A percentile compares a stretch with the other conserved stretches of the same genome.
These are phyloP conservation scores for Dioszegia aurantiaca DNA, from an alignment of 768 basidiomycete genomes.

Conservation along the genomic window DNA sequence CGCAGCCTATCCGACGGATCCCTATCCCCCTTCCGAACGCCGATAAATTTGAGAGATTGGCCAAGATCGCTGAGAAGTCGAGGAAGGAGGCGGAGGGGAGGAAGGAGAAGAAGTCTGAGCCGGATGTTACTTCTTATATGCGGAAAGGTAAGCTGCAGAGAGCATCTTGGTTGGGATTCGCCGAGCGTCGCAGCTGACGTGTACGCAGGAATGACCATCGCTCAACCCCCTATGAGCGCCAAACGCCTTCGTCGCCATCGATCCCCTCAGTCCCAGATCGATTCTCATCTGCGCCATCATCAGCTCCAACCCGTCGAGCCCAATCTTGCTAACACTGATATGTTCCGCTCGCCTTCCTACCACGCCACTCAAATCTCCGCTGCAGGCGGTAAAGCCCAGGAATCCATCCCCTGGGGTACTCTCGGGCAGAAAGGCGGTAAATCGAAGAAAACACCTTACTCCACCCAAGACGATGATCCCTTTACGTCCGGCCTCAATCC, in stretches of 20 bases:
- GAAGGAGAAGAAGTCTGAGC: neutral
- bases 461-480: neutral
- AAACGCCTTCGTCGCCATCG: neutral
- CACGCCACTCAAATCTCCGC: too few relatives aligned
- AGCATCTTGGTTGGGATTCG: neutral
- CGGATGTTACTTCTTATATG: neutral
- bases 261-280: slow-evolving; percentile 11
- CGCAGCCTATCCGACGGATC: slow-evolving; percentile 5
- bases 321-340: neutral
- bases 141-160: neutral
- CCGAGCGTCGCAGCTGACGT: neutral
- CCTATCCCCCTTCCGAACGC: slow-evolving; percentile 3
- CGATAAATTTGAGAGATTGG: slow-evolving; percentile 3
- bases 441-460: neutral
- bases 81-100: neutral
- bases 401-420: neutral
- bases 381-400: too few relatives aligned
- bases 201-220: neutral
- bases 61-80: slow-evolving; percentile 1
- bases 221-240: neutral
- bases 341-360: slow-evolving; percentile 6
- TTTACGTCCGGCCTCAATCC: too few relatives aligned
- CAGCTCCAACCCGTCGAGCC: neutral
- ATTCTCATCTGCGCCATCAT: neutral
- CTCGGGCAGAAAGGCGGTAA: neutral